These are phyloP conservation scores for Prunella vulgaris DNA, from an alignment of 257 asterid species.

Conservation along the genomic window DNA sequence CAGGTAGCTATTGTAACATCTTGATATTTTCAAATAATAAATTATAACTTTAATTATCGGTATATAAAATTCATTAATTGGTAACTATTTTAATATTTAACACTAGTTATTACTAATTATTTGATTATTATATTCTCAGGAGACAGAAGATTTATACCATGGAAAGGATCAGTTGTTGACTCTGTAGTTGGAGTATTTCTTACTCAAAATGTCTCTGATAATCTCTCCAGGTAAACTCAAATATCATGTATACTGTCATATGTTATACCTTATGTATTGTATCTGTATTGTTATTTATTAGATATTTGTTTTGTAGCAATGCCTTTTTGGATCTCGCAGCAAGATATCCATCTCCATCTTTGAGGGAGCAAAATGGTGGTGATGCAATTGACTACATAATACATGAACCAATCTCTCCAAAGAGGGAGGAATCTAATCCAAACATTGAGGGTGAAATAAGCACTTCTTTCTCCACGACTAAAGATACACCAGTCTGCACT, in stretches of 20 bases:
- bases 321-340: constrained; percentile 32
- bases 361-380: too few species aligned
- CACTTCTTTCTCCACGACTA: too few species aligned
- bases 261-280: neutral
- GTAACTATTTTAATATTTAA: neutral
- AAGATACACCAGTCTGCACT: too few species aligned
- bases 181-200: constrained; percentile 56
- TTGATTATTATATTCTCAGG: constrained; percentile 31
- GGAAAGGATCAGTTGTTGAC: constrained; percentile 66
- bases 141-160: constrained; percentile 31
- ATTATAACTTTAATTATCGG: too few species aligned
- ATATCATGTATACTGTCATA: neutral
- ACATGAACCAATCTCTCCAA: too few species aligned
- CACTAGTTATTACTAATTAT: neutral
- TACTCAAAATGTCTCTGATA: constrained; percentile 57
- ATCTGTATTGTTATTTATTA: neutral
- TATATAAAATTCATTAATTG: neutral
- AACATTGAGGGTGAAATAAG: too few species aligned
- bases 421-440: too few species aligned
- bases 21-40: neutral
- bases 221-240: constrained; percentile 44
- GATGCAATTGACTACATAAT: too few species aligned
- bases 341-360: too few species aligned
- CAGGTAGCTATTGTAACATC: too few species aligned
- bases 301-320: constrained; percentile 29